These are phyloP conservation scores for Pinus albicaulis DNA, from an alignment of 75 land plant genomes.

Conservation along the genomic window DNA sequence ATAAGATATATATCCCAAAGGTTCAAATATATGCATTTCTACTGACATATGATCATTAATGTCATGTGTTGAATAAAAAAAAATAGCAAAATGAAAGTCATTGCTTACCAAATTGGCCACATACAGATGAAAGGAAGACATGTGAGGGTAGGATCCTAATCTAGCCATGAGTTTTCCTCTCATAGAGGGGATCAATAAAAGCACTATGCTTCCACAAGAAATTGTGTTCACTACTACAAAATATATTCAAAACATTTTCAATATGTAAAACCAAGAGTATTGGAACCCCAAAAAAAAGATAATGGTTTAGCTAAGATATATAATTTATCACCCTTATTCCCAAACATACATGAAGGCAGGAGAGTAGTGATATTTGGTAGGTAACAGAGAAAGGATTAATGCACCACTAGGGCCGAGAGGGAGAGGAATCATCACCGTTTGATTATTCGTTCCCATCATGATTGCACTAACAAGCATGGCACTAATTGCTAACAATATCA, in stretches of 20 bases:
- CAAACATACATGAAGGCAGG: neutral
- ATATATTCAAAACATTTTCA: constrained; percentile 17
- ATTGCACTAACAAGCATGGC: constrained; percentile 18
- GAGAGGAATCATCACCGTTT: constrained; percentile 16
- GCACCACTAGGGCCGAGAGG: neutral
- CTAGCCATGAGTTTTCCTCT: neutral
- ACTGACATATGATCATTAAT: too few species aligned
- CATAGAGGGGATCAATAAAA: constrained; percentile 17
- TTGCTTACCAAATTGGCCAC: constrained; percentile 31
- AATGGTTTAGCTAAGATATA: too few species aligned
- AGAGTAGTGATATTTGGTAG: neutral
- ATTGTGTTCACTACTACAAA: constrained; percentile 37
- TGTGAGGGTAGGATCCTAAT: neutral
- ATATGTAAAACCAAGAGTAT: too few species aligned
- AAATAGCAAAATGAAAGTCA: neutral
- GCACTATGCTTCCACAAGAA: constrained; percentile 24
- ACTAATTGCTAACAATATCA: constrained; percentile 30
- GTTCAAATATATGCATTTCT: too few species aligned
- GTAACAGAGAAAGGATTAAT: neutral
- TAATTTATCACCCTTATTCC: too few species aligned
- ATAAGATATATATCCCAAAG: too few species aligned
- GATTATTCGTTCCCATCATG: constrained; percentile 38
- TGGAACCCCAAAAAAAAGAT: too few species aligned
- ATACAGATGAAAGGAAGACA: constrained; percentile 11
- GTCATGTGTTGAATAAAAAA: too few species aligned